Conservation (phyloP, 2,329 filamentous ascomycete species). For the Seiridium cupressi region DNA sequence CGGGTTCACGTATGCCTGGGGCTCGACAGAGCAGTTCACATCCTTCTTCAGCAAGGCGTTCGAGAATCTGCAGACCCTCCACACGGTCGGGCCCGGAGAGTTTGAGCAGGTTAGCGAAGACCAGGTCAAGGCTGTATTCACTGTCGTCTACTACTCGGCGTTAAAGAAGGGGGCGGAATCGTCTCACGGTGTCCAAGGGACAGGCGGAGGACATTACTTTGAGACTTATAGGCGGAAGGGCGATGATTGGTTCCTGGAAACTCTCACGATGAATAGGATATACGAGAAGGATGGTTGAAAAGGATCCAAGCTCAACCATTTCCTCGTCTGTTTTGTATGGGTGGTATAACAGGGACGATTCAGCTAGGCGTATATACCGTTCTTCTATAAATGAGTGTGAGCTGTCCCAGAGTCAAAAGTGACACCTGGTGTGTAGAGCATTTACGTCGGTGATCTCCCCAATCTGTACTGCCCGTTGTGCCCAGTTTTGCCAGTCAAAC, state of each 20-base stretch:
- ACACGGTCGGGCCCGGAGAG: slow-evolving; percentile 8
- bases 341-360: no score
- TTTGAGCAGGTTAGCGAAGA: slow-evolving; percentile 10
- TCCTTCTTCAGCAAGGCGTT: slow-evolving; percentile 8
- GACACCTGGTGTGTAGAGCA: no score
- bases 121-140: slow-evolving; percentile 10
- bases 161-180: background rate
- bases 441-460: no score
- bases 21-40: background rate
- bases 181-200: slow-evolving; percentile 3
- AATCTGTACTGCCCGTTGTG: no score
- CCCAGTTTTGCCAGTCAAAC: no score
- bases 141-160: slow-evolving; percentile 2
- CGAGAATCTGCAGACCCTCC: slow-evolving; percentile 8
- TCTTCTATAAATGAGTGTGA: no score
- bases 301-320: no score
- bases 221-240: slow-evolving; percentile 1
- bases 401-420: no score
- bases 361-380: no score
- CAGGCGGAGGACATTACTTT: slow-evolving; percentile 4
- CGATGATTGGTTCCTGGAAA: slow-evolving; percentile 4
- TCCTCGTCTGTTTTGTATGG: no score
- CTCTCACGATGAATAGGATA: background rate
- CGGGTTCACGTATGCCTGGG: slow-evolving; percentile 5
- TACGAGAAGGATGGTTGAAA: background rate